phyloP scores from a whole-genome alignment of 495 filamentous ascomycete genomes.

The Daldinia concentrica region DNA sequence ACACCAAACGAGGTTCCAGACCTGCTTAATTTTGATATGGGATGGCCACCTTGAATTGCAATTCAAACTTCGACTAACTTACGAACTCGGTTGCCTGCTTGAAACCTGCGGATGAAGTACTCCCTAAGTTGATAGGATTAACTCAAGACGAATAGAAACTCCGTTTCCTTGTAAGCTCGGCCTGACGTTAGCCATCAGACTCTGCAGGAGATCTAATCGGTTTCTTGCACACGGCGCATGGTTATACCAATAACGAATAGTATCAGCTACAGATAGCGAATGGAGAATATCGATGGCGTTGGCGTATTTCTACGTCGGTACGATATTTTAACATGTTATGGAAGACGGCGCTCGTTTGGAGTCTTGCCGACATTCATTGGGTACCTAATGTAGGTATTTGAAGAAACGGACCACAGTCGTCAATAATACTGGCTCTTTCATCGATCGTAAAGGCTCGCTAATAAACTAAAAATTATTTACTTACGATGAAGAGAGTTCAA shows the following conservation, averaged over 20 bases:
- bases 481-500: too few relatives aligned
- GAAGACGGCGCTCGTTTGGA: too few relatives aligned
- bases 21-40: constrained; percentile 26
- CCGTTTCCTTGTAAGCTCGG: neutral
- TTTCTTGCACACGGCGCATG: neutral
- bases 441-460: too few relatives aligned
- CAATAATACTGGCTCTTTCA: too few relatives aligned
- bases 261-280: neutral
- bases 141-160: neutral
- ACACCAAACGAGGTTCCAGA: constrained; percentile 6
- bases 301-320: neutral
- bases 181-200: neutral
- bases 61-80: neutral
- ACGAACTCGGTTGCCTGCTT: neutral
- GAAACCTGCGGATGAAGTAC: neutral
- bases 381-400: too few relatives aligned
- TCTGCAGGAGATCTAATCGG: neutral
- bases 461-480: too few relatives aligned
- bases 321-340: too few relatives aligned
- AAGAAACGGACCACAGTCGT: too few relatives aligned
- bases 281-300: neutral
- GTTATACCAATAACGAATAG: neutral
- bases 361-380: neutral
- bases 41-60: constrained; percentile 23
- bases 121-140: neutral